phyloP scores from a whole-genome alignment of 371 early-diverging fungal genomes.

The Mucor irregularis region DNA sequence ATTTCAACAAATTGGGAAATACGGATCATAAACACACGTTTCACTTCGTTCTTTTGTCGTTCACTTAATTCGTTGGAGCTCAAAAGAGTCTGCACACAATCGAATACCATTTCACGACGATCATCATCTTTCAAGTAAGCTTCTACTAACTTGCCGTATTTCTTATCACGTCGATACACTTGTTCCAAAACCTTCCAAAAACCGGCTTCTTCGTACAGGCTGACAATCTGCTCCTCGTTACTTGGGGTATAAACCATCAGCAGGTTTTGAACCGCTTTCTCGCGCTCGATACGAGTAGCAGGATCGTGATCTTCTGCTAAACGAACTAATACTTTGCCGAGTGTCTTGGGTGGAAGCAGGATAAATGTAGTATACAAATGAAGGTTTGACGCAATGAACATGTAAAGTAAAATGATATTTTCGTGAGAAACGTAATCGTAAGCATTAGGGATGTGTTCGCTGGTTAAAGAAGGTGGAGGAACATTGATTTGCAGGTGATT shows the following conservation, averaged over 20 bases:
- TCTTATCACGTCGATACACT: slow-evolving; percentile 60
- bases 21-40: slow-evolving; percentile 59
- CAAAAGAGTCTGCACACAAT: slow-evolving; percentile 58
- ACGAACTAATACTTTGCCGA: slow-evolving; percentile 60
- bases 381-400: slow-evolving; percentile 68
- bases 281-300: slow-evolving; percentile 62
- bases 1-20: slow-evolving; percentile 71
- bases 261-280: slow-evolving; percentile 66
- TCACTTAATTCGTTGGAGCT: slow-evolving; percentile 48
- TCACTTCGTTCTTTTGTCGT: slow-evolving; percentile 58
- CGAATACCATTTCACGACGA: slow-evolving; percentile 57
- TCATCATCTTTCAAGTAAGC: slow-evolving; percentile 72
- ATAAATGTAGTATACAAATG: slow-evolving; percentile 68
- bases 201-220: slow-evolving; percentile 63
- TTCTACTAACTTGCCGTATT: slow-evolving; percentile 66
- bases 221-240: slow-evolving; percentile 57
- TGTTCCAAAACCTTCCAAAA: slow-evolving; percentile 76
- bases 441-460: slow-evolving; percentile 3
- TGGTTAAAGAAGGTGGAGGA: slow-evolving; percentile 4
- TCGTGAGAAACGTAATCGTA: slow-evolving; percentile 30
- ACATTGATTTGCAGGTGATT: slow-evolving; percentile 14
- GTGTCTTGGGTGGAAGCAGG: slow-evolving; percentile 56
- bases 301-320: slow-evolving; percentile 58
- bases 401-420: slow-evolving; percentile 60
- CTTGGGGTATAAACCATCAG: slow-evolving; percentile 62